These are phyloP conservation scores for Blastomyces emzantsi DNA, from an alignment of 2,329 filamentous ascomycete species.

Conservation along the genomic window DNA sequence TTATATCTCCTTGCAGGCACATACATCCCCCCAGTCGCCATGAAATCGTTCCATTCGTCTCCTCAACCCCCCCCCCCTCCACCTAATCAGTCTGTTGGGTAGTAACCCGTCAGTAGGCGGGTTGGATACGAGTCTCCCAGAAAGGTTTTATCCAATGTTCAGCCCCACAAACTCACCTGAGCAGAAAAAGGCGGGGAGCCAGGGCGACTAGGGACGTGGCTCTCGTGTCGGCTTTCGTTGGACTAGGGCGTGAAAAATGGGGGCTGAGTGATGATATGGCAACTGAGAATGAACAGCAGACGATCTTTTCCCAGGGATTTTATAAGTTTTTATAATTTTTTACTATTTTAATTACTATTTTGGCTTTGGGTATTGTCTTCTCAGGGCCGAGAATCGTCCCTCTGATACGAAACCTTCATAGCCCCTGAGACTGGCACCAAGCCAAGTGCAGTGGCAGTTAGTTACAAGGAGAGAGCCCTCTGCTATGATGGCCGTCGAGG, in stretches of 20 bases:
- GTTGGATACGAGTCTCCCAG: background rate
- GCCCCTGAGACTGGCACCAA: no score
- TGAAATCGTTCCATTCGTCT: no score
- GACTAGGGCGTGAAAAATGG: background rate
- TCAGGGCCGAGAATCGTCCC: no score
- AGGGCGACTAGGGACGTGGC: background rate
- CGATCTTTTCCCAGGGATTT: background rate
- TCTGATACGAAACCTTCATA: no score
- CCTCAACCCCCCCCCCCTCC: no score
- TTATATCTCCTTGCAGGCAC: background rate
- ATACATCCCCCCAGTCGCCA: no score
- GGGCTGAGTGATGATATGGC: background rate
- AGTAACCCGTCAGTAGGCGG: background rate
- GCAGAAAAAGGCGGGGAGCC: background rate
- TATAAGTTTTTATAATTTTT: background rate
- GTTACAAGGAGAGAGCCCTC: no score
- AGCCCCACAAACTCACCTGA: background rate
- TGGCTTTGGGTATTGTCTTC: no score
- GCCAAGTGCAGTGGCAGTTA: no score
- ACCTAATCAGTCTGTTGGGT: background rate
- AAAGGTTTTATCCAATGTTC: background rate
- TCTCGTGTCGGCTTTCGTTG: background rate
- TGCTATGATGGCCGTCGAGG: no score
- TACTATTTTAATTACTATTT: background rate
- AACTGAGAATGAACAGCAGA: no score